Base-by-base conservation (phyloP, 345 rosid genomes). In the Carallia brachiata region DNA sequence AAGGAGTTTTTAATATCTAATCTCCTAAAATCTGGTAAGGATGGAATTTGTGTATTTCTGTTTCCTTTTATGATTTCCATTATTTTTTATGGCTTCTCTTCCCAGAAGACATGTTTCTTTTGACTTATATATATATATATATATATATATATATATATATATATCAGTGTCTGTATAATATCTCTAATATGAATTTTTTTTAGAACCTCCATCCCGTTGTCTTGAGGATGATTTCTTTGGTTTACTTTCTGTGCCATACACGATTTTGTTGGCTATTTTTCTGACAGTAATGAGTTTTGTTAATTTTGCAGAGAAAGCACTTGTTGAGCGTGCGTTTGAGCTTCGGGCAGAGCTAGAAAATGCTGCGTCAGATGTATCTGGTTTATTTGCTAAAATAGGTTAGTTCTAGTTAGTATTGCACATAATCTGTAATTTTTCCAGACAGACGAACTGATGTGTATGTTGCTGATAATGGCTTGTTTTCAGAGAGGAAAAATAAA, bases 301-400 rank as follows among this genome's bases (percentile, higher is more conserved):
- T 27, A 27, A 56, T 0, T 27, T 56, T 56, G 27, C 60, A 56
- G 98, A 96, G 77, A 92, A 90, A 80, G 77, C 82, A 57, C 92
- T 92, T 40, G 89, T 96, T 28, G 97, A 96, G 73, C 86, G 80
- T 59, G 93, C 98, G 70, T 83, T 89, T 82, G 93, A 89, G 80
- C 90, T 96, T 63, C 90, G 91, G 69, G 76, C 84, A 17, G 97
- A 92, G 80, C 83, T 92, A 58, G 99, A 92, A 78, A 88, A 81
- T 69, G 96, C 96, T 50, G 88, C 98, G 59, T 88, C 91, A 58
- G 96, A 96, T 73, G 91, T 96, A 56, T 88, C 98, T 64, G 78
- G 79, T 78, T 84, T 96, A 83, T 96, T 88, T 81, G 80, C 88
- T 69, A 92, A 96, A 85, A 92, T 92, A 47, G 97, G 98, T 96